Base-by-base conservation (phyloP, 2,329 filamentous ascomycete genomes). In the Fusarium sp. region DNA sequence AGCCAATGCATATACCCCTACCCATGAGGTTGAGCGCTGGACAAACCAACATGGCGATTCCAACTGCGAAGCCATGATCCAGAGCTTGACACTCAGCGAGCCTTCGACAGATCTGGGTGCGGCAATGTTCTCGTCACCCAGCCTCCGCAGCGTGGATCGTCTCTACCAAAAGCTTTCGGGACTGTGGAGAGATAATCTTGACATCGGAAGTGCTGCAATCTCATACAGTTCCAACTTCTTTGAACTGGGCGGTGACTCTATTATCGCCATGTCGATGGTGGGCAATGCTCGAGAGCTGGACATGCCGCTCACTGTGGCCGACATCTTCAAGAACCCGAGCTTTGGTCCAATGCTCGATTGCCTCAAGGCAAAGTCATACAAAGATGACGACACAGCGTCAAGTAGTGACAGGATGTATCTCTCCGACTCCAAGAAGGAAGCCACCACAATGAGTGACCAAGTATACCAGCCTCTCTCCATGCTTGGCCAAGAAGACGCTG, bases 231-330 rank as follows among this genome's bases (percentile, higher is more conserved):
- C 53, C 25, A 68, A 52, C 36, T 68, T 68, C 35, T 68, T 68
- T 3, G 65, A 66, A 13, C 39, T 42, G 0, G 65, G 65, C 0
- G 65, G 65, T 36, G 65, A 68, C 19, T 68, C 65, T 0, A 68
- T 68, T 11, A 51, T 68, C n/a, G 65, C 65, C 29, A 68, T 68
- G 65, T 45, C 61, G 1, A 68, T 68, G 61, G 65, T 58, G 0
- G 50, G 65, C 19, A 54, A 49, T 10, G 65, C 65, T 4, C 58
- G 54, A 25, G 62, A 61, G 3, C 19, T 49, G 2, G 44, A 64
- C 9, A 12, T 68, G 6, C 32, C 58, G 1, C 65, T 68, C 10
- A 64, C 52, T 1, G 65, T 68, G 7, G 61, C 65, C 1, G 65
- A 68, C n/a, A 57, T 68, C 29, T 68, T 68, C 2, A 68, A 64